Base-by-base conservation (phyloP, 768 basidiomycete species). In the Calvatia gigantea region DNA sequence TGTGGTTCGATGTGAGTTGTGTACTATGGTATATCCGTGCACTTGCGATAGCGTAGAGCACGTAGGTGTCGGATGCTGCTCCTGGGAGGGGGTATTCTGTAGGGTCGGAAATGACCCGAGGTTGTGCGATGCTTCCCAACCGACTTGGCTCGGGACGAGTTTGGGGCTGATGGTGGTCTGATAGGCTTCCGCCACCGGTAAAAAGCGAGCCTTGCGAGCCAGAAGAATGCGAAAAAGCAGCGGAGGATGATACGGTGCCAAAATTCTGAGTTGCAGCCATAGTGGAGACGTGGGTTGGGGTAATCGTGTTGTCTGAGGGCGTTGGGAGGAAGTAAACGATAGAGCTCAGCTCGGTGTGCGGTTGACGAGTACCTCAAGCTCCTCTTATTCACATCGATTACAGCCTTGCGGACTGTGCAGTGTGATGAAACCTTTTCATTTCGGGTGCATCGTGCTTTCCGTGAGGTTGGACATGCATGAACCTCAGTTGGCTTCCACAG, bases 21-120 rank as follows among this genome's bases (percentile, higher is more conserved):
- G 58, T 59, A 63, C 72, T 70, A 33, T 61, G 55, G 28, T 61
- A 61, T 32, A 61, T 56, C 14, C 60, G 48, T 29, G 58, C 60
- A 11, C 37, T 45, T 7, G 58, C 60, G 21, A 57, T 39, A 19
- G 60, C 60, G 17, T 58, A 56, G 45, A 57, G 27, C 14, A 47
- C 21, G 17, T 55, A 33, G 4, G 45, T 39, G 28, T 42, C 45
- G 14, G 44, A 38, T 28, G 45, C 15, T 9, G 31, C 54, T 17
- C 54, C 54, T 14, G 54, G 54, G n/a, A 55, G 44, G 25, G 31
- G 17, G 27, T 55, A 55, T 12, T 55, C 45, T 5, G 25, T 25
- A 3, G 54, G 45, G 11, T 29, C 48, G 35, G 45, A 46, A 8
- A 15, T 19, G n/a, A 23, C 9, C 17, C 45, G 45, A 19, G 32